A percentile compares a stretch with the other conserved stretches of the same genome.
These are phyloP conservation scores for Alternaria conjuncta DNA, from an alignment of 2,329 filamentous ascomycete genomes.

Conservation along the genomic window DNA sequence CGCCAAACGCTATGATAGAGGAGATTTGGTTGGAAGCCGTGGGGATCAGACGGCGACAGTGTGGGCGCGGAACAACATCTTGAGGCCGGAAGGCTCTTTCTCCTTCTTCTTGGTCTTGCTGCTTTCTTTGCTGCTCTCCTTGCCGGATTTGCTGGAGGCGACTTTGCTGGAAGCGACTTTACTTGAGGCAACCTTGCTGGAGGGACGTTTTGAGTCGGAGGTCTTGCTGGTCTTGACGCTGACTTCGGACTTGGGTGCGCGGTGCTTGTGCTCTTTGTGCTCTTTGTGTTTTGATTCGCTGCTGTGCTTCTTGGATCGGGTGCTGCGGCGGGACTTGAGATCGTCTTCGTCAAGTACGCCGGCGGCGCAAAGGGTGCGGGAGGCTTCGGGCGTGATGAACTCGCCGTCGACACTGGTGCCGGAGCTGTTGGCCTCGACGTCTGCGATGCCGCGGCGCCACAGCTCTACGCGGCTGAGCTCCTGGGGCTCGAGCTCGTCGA, in stretches of 20 bases:
- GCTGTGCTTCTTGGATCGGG: slow-evolving; percentile 24
- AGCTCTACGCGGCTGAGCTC: slow-evolving; percentile 66
- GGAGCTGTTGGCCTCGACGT: slow-evolving; percentile 59
- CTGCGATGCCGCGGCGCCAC: slow-evolving; percentile 69
- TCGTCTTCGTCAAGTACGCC: slow-evolving; percentile 57
- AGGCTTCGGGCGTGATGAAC: slow-evolving; percentile 67
- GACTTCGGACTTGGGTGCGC: slow-evolving; percentile 32
- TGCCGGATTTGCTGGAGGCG: slow-evolving; percentile 16
- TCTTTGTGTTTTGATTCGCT: slow-evolving; percentile 34
- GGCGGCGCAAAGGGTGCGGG: slow-evolving; percentile 52
- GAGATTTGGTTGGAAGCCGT: background rate
- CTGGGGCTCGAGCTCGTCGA: slow-evolving; percentile 64
- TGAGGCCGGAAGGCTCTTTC: slow-evolving; percentile 53
- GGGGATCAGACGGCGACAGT: slow-evolving; percentile 23
- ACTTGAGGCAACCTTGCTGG: slow-evolving; percentile 5
- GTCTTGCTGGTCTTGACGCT: slow-evolving; percentile 33
- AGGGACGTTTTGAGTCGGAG: slow-evolving; percentile 6
- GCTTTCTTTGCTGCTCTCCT: slow-evolving; percentile 22
- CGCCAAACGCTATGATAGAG: slow-evolving; percentile 21
- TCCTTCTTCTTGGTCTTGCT: slow-evolving; percentile 42
- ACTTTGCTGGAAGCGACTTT: slow-evolving; percentile 5
- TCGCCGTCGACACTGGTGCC: slow-evolving; percentile 70
- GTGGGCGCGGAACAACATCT: slow-evolving; percentile 51
- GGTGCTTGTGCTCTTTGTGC: slow-evolving; percentile 35
- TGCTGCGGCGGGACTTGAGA: slow-evolving; percentile 49